Evolutionary conservation across 257 asterid species (phyloP).

Genomic region (Petunia axillaris): DNA sequence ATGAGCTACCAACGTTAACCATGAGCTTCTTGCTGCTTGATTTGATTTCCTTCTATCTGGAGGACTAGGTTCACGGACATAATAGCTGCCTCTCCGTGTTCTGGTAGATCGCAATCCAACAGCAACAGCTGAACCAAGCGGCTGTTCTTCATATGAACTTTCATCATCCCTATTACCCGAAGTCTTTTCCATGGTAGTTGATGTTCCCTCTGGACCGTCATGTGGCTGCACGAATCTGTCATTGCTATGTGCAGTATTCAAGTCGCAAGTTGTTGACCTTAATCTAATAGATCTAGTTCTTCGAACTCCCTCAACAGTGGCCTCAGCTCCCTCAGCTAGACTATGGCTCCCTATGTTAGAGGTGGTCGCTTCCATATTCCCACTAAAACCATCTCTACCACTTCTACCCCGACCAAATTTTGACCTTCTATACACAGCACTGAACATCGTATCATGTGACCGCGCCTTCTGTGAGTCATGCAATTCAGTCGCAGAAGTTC

Average conservation of each 20-base stretch:
- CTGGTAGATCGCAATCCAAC: constrained; percentile 72
- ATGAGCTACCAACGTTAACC: constrained; percentile 81
- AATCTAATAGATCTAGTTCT: constrained; percentile 68
- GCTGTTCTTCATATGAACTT: constrained; percentile 56
- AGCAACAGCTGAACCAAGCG: constrained; percentile 48
- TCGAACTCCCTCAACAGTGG: constrained; percentile 60
- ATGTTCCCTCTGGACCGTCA: constrained; percentile 55
- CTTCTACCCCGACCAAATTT: constrained; percentile 59
- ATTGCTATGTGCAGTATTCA: constrained; percentile 41
- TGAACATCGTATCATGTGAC: constrained; percentile 65
- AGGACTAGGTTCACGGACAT: constrained; percentile 59
- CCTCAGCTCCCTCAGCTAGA: constrained; percentile 51
- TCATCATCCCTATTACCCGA: constrained; percentile 58
- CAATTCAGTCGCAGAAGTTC: constrained; percentile 46
- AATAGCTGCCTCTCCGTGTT: constrained; percentile 59
- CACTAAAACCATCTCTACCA: constrained; percentile 52
- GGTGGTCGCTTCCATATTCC: constrained; percentile 64
- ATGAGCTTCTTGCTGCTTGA: constrained; percentile 70
- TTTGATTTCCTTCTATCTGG: constrained; percentile 60
- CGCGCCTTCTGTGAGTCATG: constrained; percentile 55
- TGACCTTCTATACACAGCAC: constrained; percentile 83
- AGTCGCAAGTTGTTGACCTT: constrained; percentile 58
- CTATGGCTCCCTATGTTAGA: constrained; percentile 50
- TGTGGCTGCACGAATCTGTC: constrained; percentile 43
- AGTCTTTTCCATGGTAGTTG: constrained; percentile 49